These are phyloP conservation scores for Suillus bovinus DNA, from an alignment of 768 basidiomycete species.

Conservation along the genomic window DNA sequence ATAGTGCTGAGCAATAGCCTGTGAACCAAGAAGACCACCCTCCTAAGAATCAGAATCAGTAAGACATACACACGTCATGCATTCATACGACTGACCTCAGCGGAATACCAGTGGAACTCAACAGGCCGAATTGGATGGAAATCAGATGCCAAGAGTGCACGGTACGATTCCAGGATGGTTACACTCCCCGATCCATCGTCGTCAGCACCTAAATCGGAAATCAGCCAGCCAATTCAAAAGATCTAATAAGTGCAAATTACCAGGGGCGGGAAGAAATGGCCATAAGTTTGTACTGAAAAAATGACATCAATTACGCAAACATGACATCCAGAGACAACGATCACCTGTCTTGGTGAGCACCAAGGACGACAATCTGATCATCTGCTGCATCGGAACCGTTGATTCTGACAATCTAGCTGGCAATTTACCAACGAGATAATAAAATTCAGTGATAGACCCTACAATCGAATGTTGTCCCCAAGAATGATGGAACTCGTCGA, in stretches of 20 bases:
- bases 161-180: constrained; percentile 46
- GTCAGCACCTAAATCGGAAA: constrained; percentile 34
- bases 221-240: background rate
- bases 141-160: constrained; percentile 41
- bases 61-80: background rate
- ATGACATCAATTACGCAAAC: constrained; percentile 9
- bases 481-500: constrained; percentile 73
- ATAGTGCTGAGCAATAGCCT: constrained; percentile 83
- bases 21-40: constrained; percentile 84
- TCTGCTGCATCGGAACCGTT: constrained; percentile 66
- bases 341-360: constrained; percentile 85
- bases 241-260: constrained; percentile 34
- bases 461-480: constrained; percentile 88
- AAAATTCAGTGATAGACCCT: constrained; percentile 25
- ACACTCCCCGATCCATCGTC: constrained; percentile 48
- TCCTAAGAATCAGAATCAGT: constrained; percentile 42
- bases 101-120: constrained; percentile 53
- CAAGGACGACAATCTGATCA: constrained; percentile 65
- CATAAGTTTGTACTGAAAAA: constrained; percentile 64
- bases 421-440: constrained; percentile 8
- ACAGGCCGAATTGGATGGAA: constrained; percentile 43
- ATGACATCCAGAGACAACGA: constrained; percentile 12
- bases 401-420: constrained; percentile 66
- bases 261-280: constrained; percentile 78
- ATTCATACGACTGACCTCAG: constrained; percentile 31